Evolutionary conservation across 2,329 filamentous ascomycete genomes (phyloP).

Genomic region (Fusarium sp.): DNA sequence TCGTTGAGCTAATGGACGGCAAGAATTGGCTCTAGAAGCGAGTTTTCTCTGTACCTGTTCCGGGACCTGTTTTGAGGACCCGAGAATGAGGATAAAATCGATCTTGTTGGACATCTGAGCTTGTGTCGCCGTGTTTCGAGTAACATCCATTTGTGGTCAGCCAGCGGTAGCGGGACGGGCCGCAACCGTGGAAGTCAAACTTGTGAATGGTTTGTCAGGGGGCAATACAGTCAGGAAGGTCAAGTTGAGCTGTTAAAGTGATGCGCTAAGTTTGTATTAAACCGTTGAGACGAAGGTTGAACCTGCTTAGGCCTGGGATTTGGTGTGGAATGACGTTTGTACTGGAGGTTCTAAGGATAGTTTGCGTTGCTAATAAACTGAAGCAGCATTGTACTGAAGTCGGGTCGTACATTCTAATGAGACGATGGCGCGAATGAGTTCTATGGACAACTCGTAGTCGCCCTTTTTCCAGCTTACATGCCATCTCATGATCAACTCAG

Average conservation of each 20-base stretch:
- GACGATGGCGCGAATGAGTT: no score
- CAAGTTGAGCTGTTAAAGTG: neutral
- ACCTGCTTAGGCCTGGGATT: no score
- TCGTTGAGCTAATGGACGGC: constrained; percentile 32
- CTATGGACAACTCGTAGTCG: no score
- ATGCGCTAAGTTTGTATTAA: neutral
- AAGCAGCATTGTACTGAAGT: no score
- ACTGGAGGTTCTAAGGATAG: no score
- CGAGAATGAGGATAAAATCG: constrained; percentile 32
- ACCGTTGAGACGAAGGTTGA: neutral
- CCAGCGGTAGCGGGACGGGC: constrained; percentile 25
- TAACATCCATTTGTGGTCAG: neutral
- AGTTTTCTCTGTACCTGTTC: constrained; percentile 43
- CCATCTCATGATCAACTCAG: no score
- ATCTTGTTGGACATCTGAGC: constrained; percentile 38
- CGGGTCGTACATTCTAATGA: no score
- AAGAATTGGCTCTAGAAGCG: constrained; percentile 46
- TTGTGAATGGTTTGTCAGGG: neutral
- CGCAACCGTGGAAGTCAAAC: constrained; percentile 22
- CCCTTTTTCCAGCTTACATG: no score
- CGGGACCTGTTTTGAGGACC: constrained; percentile 24
- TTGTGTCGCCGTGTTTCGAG: constrained; percentile 10
- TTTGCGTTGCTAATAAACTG: no score
- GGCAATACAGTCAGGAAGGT: neutral
- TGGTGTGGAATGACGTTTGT: no score